Percentiles rank a stretch among this genome's conserved stretches.
phyloP scores from a whole-genome alignment of 163 green algal genomes.

The Prototheca stagnorum region DNA sequence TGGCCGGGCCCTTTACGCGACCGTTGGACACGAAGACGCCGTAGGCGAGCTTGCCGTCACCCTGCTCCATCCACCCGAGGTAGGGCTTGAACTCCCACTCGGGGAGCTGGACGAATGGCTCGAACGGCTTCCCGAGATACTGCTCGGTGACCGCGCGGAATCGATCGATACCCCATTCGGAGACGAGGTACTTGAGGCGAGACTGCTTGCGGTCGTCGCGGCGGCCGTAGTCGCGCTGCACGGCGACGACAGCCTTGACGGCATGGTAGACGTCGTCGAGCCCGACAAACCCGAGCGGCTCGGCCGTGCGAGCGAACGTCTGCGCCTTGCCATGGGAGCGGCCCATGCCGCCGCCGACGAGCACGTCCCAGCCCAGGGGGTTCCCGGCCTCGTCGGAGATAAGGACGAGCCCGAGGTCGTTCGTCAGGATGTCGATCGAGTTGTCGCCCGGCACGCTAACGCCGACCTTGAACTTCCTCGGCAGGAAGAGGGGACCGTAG shows the following conservation, averaged over 20 bases:
- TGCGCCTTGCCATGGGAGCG: conserved; percentile 60
- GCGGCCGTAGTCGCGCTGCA: conserved; percentile 93
- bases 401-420: conserved; percentile 86
- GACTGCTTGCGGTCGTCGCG: conserved; percentile 85
- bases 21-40: conserved; percentile 89
- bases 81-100: conserved; percentile 89
- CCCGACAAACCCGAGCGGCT: conserved; percentile 77
- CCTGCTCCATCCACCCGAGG: conserved; percentile 94
- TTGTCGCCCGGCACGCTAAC: conserved; percentile 97
- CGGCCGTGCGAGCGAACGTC: conserved; percentile 79
- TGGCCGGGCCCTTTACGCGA: conserved; percentile 84
- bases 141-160: conserved; percentile 83
- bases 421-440: conserved; percentile 91
- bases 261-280: conserved; percentile 88
- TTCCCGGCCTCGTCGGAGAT: conserved; percentile 45
- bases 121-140: conserved; percentile 80
- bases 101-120: conserved; percentile 65
- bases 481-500: conserved; percentile 91
- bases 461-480: conserved; percentile 98
- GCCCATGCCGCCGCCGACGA: conserved; percentile 90
- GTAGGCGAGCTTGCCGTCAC: conserved; percentile 77
- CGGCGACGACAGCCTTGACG: conserved; percentile 66
- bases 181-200: conserved; percentile 95
- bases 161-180: conserved; percentile 71
- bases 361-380: conserved; percentile 61